Evolutionary conservation across 495 filamentous ascomycete species (phyloP).

Genomic region (Penicillium paradoxum): DNA sequence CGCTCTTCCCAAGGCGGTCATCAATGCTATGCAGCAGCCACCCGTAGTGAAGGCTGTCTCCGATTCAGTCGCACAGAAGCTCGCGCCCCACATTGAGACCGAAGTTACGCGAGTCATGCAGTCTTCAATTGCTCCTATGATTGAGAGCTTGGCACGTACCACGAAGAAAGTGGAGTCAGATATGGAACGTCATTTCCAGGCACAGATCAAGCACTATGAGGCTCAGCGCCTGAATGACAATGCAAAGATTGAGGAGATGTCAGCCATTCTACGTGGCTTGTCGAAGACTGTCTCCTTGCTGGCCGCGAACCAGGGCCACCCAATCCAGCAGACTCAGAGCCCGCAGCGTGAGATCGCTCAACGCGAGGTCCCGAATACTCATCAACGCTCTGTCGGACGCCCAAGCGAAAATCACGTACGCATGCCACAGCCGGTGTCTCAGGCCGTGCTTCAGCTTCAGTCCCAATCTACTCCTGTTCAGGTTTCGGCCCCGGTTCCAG

Average conservation of each 20-base stretch:
- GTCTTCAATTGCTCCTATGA: conserved; percentile 56
- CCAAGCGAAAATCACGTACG: conserved; percentile 7
- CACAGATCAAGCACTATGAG: conserved; percentile 62
- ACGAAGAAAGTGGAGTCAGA: conserved; percentile 57
- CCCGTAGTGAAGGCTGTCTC: conserved; percentile 64
- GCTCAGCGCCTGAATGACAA: conserved; percentile 63
- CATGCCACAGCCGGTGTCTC: conserved; percentile 8
- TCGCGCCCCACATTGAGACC: conserved; percentile 62
- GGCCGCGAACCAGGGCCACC: conserved; percentile 56
- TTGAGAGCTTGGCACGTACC: conserved; percentile 57
- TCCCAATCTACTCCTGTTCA: neutral
- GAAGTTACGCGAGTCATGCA: conserved; percentile 60
- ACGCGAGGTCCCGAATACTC: neutral
- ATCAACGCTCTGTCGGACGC: conserved; percentile 8
- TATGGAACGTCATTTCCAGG: conserved; percentile 59
- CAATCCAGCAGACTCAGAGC: conserved; percentile 52
- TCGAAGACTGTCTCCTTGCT: conserved; percentile 68
- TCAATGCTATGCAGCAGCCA: conserved; percentile 61
- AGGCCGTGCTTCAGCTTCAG: conserved; percentile 19
- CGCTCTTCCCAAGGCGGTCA: conserved; percentile 51
- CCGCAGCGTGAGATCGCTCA: conserved; percentile 30
- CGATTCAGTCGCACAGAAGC: conserved; percentile 61
- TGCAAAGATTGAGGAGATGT: conserved; percentile 79
- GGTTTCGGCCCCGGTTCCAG: conserved; percentile 1
- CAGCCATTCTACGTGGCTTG: conserved; percentile 62